Percentiles rank a stretch among this genome's conserved stretches.
phyloP scores from a whole-genome alignment of 164 flowering plant genomes.

The Aristolochia fimbriata region DNA sequence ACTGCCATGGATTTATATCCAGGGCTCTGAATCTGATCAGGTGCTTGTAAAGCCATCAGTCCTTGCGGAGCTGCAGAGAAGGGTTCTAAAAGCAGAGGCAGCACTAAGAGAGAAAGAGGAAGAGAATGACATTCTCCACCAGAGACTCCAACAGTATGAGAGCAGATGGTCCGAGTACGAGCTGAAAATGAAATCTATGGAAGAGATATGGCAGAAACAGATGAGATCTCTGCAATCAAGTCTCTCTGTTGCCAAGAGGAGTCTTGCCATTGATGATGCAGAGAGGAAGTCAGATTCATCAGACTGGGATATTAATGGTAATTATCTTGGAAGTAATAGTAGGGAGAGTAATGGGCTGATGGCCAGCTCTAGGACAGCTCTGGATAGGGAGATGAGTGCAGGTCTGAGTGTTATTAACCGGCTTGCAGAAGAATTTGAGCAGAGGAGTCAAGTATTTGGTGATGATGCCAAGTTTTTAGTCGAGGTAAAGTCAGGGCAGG shows the following conservation, averaged over 20 bases:
- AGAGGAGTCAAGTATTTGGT: conserved; percentile 78
- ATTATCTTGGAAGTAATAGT: conserved; percentile 12
- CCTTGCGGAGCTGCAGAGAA: conserved; percentile 81
- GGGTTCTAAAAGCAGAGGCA: conserved; percentile 89
- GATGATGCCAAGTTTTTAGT: conserved; percentile 97
- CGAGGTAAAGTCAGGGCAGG: conserved; percentile 89
- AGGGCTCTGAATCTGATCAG: conserved; percentile 63
- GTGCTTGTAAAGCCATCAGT: conserved; percentile 71
- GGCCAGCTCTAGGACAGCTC: conserved; percentile 15
- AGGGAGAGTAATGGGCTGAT: conserved; percentile 54
- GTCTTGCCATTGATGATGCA: conserved; percentile 70
- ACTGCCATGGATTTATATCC: conserved; percentile 2
- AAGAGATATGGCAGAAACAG: conserved; percentile 98
- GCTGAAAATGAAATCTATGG: conserved; percentile 93
- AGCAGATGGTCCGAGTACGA: conserved; percentile 94
- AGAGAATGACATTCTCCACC: conserved; percentile 84
- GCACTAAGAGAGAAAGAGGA: conserved; percentile 84
- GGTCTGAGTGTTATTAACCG: conserved; percentile 77
- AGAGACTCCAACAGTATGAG: conserved; percentile 86
- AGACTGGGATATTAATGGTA: conserved; percentile 45
- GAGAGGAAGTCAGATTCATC: conserved; percentile 71
- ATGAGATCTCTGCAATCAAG: conserved; percentile 94
- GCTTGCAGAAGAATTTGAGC: conserved; percentile 86
- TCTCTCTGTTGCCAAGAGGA: conserved; percentile 83
- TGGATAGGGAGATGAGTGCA: conserved; percentile 44